Base-by-base conservation (phyloP, 176 grass and related monocot species). In the Phoenix dactylifera region DNA sequence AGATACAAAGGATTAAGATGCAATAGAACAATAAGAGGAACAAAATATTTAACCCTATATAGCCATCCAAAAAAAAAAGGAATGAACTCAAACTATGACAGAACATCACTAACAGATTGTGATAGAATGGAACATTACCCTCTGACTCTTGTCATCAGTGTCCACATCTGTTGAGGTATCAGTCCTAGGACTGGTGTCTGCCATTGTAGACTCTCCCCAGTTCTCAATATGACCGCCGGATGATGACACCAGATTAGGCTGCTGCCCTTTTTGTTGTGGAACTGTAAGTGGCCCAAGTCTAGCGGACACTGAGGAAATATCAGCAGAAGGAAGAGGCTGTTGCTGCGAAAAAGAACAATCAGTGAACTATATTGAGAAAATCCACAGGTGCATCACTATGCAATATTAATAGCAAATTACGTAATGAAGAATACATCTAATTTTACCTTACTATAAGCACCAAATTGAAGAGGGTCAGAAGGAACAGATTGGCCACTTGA, bases 361-460 rank as follows among this genome's bases (percentile, higher is more conserved):
- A 44, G 35, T 44, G 35, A 12, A 44, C 9, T 44, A 44, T 9
- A 12, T 14, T 1, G 7, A 14, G 35, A 44, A 44, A 44, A 44
- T 14, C 35, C 35, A 44, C 9, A 44, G 35, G 7, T 44, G 35
- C 7, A 44, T 44, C 35, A 10, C 9, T 44, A 14, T 14, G 35
- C 35, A 14, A 44, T 44, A 44, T 44, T 12, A 44, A 12, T 12
- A 44, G 35, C 35, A 44, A 44, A 44, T 44, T 14, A 44, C 7
- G 1, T 44, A 9, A 44, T 44, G 35, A 44, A 44, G 35, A 14
- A 44, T 44, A 14, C 35, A 10, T 44, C 51, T 51, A 60, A 66
- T 20, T 57, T 55, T 75, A 95, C 90, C 73, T 77, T 83, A 52
- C 61, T 62, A 25, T 86, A 80, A 35, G 39, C 84, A 67, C 62